These are phyloP conservation scores for Mycena galopus DNA, from an alignment of 768 basidiomycete species.

Conservation along the genomic window DNA sequence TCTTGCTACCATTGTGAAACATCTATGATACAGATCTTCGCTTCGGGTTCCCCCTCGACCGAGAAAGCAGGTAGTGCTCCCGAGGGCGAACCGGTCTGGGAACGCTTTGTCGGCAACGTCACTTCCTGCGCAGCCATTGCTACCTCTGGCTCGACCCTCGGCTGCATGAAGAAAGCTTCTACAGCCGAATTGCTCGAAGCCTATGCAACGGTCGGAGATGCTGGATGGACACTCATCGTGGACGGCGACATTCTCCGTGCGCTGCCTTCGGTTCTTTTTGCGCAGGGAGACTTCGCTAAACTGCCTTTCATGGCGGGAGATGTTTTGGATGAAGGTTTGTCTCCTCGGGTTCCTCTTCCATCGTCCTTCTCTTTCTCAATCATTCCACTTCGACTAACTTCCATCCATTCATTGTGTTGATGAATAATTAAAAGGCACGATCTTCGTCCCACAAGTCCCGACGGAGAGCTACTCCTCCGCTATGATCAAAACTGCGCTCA, in stretches of 20 bases:
- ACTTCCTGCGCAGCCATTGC: conserved; percentile 2
- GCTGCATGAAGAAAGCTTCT: conserved; percentile 4
- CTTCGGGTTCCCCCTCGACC: conserved; percentile 6
- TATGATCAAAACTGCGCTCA: neutral
- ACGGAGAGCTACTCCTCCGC: conserved; percentile 1
- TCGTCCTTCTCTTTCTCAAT: neutral
- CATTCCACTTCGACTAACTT: too few relatives aligned
- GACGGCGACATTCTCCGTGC: conserved; percentile 2
- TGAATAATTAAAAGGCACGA: neutral
- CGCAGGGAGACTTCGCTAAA: conserved; percentile 1
- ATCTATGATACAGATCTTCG: neutral
- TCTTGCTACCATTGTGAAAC: too few relatives aligned
- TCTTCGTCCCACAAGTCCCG: conserved; percentile 1
- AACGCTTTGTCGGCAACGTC: conserved; percentile 1
- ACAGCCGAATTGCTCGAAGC: neutral
- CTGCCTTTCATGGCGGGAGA: conserved; percentile 12
- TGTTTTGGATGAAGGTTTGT: conserved; percentile 13
- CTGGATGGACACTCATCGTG: neutral
- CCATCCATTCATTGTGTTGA: too few relatives aligned
- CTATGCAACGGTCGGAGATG: neutral
- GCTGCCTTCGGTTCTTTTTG: neutral
- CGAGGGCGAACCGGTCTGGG: neutral
- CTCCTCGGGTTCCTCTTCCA: neutral
- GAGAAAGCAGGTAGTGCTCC: neutral
- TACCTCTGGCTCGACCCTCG: neutral